Percentiles rank a stretch among this genome's conserved stretches.
These are phyloP conservation scores for Penicillium sp. DNA, from an alignment of 2,329 filamentous ascomycete genomes.

Conservation along the genomic window DNA sequence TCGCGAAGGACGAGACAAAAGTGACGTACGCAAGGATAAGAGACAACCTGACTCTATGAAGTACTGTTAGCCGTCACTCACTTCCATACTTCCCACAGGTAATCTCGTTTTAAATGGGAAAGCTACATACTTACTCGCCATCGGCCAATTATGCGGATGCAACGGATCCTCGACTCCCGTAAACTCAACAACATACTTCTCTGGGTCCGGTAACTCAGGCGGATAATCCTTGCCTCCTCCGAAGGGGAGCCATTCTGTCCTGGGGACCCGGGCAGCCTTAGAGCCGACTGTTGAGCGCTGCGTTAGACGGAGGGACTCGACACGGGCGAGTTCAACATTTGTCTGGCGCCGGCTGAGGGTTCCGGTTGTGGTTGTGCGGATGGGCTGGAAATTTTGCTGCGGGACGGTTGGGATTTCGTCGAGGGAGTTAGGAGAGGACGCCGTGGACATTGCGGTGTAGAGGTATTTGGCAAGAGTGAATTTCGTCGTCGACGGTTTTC, in stretches of 20 bases:
- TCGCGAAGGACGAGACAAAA: not conserved
- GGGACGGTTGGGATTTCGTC: not conserved
- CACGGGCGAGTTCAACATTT: not conserved
- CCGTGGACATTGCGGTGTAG: not conserved
- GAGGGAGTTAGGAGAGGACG: not conserved
- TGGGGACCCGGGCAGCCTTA: not conserved
- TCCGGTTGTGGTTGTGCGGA: not conserved
- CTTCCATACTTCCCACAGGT: not conserved
- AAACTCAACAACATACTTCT: constrained; percentile 62
- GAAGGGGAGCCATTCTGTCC: constrained; percentile 1
- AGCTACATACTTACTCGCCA: constrained; percentile 8
- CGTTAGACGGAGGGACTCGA: constrained; percentile 1
- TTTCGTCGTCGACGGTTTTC: not conserved
- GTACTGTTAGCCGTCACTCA: not conserved
- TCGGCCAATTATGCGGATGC: constrained; percentile 56
- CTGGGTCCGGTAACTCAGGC: constrained; percentile 49
- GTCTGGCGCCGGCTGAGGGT: constrained; percentile 9
- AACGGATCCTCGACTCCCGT: constrained; percentile 56
- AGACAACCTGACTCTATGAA: not conserved
- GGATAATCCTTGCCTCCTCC: constrained; percentile 6
- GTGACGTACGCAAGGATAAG: constrained; percentile 5
- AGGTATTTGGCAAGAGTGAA: not conserved
- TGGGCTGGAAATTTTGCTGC: not conserved
- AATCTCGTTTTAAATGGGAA: not conserved
- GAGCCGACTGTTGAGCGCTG: constrained; percentile 6